Percentiles rank a stretch among this genome's conserved stretches.
Evolutionary conservation across 352 stramenopile genomes (phyloP).

Genomic region (Globisporangium carolinianum): DNA sequence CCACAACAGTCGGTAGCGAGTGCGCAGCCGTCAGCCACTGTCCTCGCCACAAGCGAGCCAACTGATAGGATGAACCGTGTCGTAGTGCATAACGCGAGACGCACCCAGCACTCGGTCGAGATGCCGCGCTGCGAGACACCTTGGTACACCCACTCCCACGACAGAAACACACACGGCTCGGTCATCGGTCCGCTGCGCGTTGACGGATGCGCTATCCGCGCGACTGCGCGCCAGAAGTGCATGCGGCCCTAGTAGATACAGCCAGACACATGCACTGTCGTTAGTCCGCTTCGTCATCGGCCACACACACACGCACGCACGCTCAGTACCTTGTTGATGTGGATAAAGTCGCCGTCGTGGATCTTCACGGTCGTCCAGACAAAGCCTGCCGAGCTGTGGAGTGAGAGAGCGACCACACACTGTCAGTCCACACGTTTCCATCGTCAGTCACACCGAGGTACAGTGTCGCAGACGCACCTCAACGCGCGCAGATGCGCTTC

Average conservation of each 20-base stretch:
- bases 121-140: conserved; percentile 75
- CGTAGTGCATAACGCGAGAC: neutral
- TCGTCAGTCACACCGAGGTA: neutral
- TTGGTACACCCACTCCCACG: conserved; percentile 84
- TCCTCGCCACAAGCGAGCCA: no score
- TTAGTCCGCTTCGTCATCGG: neutral
- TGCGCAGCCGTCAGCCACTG: no score
- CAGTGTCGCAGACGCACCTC: conserved; percentile 17
- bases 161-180: conserved; percentile 68
- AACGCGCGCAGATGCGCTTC: conserved; percentile 64
- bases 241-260: conserved; percentile 39
- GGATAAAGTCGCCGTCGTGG: conserved; percentile 70
- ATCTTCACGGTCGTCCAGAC: conserved; percentile 70
- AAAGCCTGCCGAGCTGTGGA: conserved; percentile 50
- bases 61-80: no score
- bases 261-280: neutral
- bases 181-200: conserved; percentile 14
- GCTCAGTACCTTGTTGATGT: conserved; percentile 66
- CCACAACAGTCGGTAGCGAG: no score
- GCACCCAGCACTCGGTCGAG: conserved; percentile 75
- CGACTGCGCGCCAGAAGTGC: conserved; percentile 79
- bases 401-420: neutral
- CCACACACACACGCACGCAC: neutral
- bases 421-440: no score
- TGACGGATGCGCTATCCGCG: conserved; percentile 20